These are phyloP conservation scores for Leccinum broughii DNA, from an alignment of 768 basidiomycete genomes.

Conservation along the genomic window DNA sequence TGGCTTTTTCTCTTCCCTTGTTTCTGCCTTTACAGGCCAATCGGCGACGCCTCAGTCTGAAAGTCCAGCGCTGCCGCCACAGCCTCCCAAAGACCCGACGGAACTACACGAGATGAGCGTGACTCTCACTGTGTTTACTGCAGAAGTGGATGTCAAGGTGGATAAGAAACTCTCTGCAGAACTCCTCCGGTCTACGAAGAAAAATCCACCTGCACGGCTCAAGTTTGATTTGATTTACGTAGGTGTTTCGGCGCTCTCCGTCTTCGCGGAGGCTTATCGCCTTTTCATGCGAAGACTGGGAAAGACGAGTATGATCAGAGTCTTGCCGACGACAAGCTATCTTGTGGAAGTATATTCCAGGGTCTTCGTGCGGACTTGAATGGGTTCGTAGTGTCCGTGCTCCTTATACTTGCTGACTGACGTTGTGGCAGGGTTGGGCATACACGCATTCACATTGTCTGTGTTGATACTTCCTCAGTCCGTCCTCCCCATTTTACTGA, in stretches of 20 bases:
- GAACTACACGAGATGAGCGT: constrained; percentile 28
- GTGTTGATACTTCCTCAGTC: not conserved
- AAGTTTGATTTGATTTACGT: constrained; percentile 81
- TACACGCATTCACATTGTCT: constrained; percentile 16
- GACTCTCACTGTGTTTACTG: constrained; percentile 35
- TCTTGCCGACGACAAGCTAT: constrained; percentile 61
- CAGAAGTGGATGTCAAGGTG: constrained; percentile 56
- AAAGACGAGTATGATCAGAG: constrained; percentile 80
- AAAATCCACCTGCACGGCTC: constrained; percentile 78
- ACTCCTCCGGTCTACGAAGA: constrained; percentile 90
- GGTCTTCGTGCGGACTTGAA: constrained; percentile 86
- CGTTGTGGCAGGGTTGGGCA: constrained; percentile 8
- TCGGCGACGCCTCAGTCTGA: constrained; percentile 14
- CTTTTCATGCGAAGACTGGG: constrained; percentile 55
- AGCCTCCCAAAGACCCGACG: constrained; percentile 24
- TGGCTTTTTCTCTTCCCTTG: constrained; percentile 48
- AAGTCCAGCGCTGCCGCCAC: constrained; percentile 8
- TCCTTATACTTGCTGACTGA: not conserved
- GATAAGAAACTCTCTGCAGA: constrained; percentile 70
- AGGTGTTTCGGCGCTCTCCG: not conserved
- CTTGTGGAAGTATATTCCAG: constrained; percentile 81
- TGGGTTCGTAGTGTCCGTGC: constrained; percentile 48
- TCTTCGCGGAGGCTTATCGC: constrained; percentile 3
- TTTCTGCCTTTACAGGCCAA: constrained; percentile 28
- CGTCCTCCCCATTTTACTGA: not conserved